Base-by-base conservation (phyloP, 2,329 filamentous ascomycete species). In the Fonsecaea pedrosoi region DNA sequence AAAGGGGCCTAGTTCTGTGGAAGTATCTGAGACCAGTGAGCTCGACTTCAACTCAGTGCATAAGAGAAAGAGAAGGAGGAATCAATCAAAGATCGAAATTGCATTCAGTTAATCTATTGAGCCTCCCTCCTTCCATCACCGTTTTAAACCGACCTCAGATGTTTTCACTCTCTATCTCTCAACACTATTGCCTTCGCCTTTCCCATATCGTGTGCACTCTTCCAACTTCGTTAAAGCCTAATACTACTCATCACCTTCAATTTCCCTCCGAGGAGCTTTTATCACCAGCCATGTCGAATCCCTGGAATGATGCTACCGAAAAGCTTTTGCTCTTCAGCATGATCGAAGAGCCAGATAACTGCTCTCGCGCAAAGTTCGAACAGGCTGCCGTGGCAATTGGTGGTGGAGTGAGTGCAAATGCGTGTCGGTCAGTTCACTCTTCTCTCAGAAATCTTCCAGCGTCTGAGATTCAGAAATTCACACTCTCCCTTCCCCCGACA, bases 321-420 rank as follows among this genome's bases (percentile, higher is more conserved):
- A 68, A 66, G 53, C 45, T 61, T 15, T 56, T 70, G 18, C 68
- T 70, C 15, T 59, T 61, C 35, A 56, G 32, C 30, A 50, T 70
- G 34, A 64, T 70, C 18, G 65, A 67, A 18, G 53, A 56, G 15
- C 50, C 42, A n/a, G 65, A 68, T 25, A 63, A 30, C 25, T 56
- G 61, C 21, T 53, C 62, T 21, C 12, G 50, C 9, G 60, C 62
- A 2, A 68, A 59, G n/a, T 70, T 66, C 38, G 60, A 66, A 18
- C 62, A 48, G 48, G 64, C 62, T 4, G 68, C 61, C 15, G 50
- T 21, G 12, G 55, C 40, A 18, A 55, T 67, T 13, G 68, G 68
- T 21, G 32, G 56, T 42, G 64, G 54, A 21, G 54, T 67, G 50
- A 69, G 5, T 42, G 57, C 38, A 32, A 67, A 60, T 42, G 56